These are phyloP conservation scores for Phyllachora maydis DNA, from an alignment of 2,329 filamentous ascomycete genomes.

Conservation along the genomic window DNA sequence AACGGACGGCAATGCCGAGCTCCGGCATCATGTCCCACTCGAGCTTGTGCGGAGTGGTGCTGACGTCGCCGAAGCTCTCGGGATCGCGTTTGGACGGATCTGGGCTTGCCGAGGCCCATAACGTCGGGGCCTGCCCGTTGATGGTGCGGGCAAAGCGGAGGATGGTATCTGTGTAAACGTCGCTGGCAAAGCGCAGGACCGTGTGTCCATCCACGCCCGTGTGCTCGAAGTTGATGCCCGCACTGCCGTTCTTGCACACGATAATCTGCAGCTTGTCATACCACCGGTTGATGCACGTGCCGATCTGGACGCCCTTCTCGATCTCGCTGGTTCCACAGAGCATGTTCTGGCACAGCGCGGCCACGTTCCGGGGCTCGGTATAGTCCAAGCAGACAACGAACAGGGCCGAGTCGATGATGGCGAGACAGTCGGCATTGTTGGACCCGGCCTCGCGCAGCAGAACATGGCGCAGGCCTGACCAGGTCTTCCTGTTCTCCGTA, in stretches of 20 bases:
- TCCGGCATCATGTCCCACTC: slow-evolving; percentile 97
- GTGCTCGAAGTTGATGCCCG: slow-evolving; percentile 98
- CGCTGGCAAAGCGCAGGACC: slow-evolving; percentile 85
- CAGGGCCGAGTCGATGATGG: slow-evolving; percentile 82
- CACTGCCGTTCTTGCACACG: slow-evolving; percentile 95
- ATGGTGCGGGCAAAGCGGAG: slow-evolving; percentile 87
- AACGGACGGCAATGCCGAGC: slow-evolving; percentile 74
- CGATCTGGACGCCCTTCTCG: slow-evolving; percentile 83
- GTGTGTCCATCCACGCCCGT: slow-evolving; percentile 96
- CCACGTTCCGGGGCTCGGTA: slow-evolving; percentile 60
- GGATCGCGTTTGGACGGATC: slow-evolving; percentile 87
- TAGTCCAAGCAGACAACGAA: slow-evolving; percentile 90
- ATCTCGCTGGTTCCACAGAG: slow-evolving; percentile 87
- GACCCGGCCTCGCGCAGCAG: slow-evolving; percentile 70
- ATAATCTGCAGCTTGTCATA: slow-evolving; percentile 99
- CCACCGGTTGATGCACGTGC: slow-evolving; percentile 95
- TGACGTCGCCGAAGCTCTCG: slow-evolving; percentile 79
- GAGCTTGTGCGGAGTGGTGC: slow-evolving; percentile 82
- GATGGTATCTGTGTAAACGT: slow-evolving; percentile 95
- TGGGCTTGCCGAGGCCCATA: slow-evolving; percentile 81
- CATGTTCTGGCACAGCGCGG: slow-evolving; percentile 94
- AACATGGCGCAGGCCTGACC: slow-evolving; percentile 79
- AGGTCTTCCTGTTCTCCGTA: slow-evolving; percentile 90
- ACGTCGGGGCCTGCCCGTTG: slow-evolving; percentile 75
- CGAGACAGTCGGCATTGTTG: slow-evolving; percentile 91